These are phyloP conservation scores for Darksidea phi DNA, from an alignment of 495 filamentous ascomycete genomes.

Conservation along the genomic window DNA sequence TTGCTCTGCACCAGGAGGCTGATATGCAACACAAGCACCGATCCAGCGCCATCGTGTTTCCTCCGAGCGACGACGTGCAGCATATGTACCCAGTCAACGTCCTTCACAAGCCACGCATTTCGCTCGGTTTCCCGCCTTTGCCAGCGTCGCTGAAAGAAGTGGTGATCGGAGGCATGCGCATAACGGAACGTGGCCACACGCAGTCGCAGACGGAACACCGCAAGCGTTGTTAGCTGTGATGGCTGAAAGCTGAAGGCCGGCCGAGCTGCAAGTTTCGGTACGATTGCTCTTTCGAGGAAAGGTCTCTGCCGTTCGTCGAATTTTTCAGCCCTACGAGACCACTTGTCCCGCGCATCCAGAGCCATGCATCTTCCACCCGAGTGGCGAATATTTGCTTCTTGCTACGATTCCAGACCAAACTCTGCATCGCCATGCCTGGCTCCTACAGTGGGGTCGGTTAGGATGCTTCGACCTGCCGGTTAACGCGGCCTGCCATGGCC, in stretches of 20 bases:
- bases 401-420: not conserved
- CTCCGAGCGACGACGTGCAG: slow-evolving; percentile 11
- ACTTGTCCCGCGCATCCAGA: not conserved
- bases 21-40: slow-evolving; percentile 24
- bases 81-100: not conserved
- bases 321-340: slow-evolving; percentile 16
- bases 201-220: not conserved
- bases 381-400: not conserved
- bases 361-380: not conserved
- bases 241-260: not conserved
- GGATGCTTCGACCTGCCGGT: not conserved
- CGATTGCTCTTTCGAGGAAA: not conserved
- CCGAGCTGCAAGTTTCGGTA: not conserved
- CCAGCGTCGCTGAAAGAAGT: not conserved
- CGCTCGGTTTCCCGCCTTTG: not conserved
- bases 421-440: not conserved
- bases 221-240: not conserved
- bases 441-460: not conserved
- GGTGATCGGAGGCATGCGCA: slow-evolving; percentile 8
- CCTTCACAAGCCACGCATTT: slow-evolving; percentile 15
- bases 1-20: slow-evolving; percentile 9
- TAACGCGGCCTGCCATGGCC: not conserved
- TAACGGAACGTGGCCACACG: slow-evolving; percentile 14
- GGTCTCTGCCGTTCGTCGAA: not conserved
- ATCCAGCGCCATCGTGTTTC: slow-evolving; percentile 11